Conservation (phyloP, 768 basidiomycete species). For the Podaxis rugospora region DNA sequence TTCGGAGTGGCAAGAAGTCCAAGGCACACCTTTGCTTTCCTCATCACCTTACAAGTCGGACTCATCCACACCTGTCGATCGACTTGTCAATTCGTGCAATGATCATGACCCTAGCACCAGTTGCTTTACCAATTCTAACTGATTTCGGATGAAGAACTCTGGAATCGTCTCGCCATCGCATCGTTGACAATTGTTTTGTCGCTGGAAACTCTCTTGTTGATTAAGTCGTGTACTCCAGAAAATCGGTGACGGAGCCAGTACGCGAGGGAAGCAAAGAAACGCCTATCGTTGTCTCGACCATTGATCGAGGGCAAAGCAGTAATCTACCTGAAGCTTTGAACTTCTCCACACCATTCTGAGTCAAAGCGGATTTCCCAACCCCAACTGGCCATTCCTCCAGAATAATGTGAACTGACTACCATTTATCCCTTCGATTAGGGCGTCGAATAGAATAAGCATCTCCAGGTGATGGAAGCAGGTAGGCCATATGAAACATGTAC, state of each 20-base stretch:
- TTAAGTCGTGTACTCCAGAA: not conserved
- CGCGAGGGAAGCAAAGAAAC: not conserved
- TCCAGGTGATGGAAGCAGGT: too few relatives aligned
- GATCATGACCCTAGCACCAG: not conserved
- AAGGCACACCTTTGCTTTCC: constrained; percentile 75
- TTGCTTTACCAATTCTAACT: not conserved
- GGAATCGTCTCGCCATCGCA: not conserved
- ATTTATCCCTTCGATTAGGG: too few relatives aligned
- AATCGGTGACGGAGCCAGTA: not conserved
- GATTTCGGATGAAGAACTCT: not conserved
- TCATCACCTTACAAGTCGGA: constrained; percentile 79
- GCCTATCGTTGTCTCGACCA: not conserved
- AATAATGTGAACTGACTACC: too few relatives aligned
- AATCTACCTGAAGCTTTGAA: not conserved
- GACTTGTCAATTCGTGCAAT: not conserved
- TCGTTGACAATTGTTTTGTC: not conserved
- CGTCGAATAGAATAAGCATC: too few relatives aligned
- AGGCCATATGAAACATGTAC: too few relatives aligned
- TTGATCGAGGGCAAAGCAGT: not conserved
- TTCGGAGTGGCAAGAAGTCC: not conserved
- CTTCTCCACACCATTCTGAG: not conserved
- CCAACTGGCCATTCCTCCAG: not conserved
- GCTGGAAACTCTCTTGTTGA: not conserved
- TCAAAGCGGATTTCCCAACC: not conserved
- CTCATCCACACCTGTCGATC: constrained; percentile 68